A percentile compares a stretch with the other conserved stretches of the same genome.
Evolutionary conservation across 2,329 filamentous ascomycete species (phyloP).

Genomic region (Ophiocordyceps robertsii): DNA sequence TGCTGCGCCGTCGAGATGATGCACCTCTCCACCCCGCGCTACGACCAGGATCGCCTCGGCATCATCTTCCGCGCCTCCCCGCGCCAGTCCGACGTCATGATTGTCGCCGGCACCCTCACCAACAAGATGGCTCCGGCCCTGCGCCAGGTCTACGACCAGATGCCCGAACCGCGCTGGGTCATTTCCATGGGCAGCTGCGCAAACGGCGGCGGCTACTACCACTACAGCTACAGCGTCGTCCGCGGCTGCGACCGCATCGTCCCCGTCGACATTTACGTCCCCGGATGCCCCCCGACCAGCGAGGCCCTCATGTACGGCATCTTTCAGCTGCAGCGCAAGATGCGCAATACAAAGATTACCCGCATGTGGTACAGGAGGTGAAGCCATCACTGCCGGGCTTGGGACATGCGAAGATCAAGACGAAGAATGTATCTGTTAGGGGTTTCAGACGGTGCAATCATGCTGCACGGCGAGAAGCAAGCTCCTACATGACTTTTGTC

Average conservation of each 20-base stretch:
- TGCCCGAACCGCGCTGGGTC: slow-evolving; percentile 85
- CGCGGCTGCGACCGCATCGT: slow-evolving; percentile 65
- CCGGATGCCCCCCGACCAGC: slow-evolving; percentile 52
- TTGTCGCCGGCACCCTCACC: slow-evolving; percentile 81
- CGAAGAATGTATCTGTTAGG: background rate
- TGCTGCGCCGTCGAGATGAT: slow-evolving; percentile 92
- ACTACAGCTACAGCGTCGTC: slow-evolving; percentile 70
- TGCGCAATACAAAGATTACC: slow-evolving; percentile 45
- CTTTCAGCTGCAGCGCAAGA: slow-evolving; percentile 67
- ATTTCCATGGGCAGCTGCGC: slow-evolving; percentile 73
- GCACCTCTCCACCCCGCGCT: slow-evolving; percentile 75
- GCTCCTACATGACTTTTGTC: background rate
- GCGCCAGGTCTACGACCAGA: slow-evolving; percentile 87
- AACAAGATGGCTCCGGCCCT: slow-evolving; percentile 95
- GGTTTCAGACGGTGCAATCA: background rate
- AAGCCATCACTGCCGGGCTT: background rate
- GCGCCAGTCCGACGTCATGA: slow-evolving; percentile 84
- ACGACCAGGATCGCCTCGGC: slow-evolving; percentile 78
- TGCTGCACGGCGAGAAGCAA: background rate
- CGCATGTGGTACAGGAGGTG: slow-evolving; percentile 47
- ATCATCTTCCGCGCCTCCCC: slow-evolving; percentile 87
- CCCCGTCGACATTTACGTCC: slow-evolving; percentile 69
- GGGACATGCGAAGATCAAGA: background rate
- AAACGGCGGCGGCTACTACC: slow-evolving; percentile 77
- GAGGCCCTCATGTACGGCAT: slow-evolving; percentile 57